phyloP scores from a whole-genome alignment of 176 grass and related monocot genomes.

The Alloteropsis semialata region DNA sequence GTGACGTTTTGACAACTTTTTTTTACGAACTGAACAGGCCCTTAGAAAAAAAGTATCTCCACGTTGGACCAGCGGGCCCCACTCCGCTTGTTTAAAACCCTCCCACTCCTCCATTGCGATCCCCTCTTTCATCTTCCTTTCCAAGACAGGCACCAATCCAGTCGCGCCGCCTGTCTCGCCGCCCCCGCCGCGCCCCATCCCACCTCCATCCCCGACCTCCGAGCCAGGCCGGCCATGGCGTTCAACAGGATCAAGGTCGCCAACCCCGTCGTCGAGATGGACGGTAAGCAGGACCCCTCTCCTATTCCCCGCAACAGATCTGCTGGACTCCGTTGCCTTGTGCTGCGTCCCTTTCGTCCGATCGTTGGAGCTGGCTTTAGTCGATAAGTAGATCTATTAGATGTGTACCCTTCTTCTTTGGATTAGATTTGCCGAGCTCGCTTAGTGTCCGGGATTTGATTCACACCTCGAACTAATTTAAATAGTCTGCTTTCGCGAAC shows the following conservation, averaged over 20 bases:
- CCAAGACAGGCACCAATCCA: neutral
- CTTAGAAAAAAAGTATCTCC: slow-evolving; percentile 5
- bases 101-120: neutral
- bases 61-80: neutral
- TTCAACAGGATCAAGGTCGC: slow-evolving; percentile 61
- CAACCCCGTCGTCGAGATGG: slow-evolving; percentile 86
- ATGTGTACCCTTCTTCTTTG: neutral
- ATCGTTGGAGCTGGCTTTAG: neutral
- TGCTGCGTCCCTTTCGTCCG: neutral
- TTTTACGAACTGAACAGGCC: too few relatives aligned
- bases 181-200: too few relatives aligned
- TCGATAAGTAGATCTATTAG: neutral
- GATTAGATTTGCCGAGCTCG: neutral
- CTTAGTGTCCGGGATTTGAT: neutral
- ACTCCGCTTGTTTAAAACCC: neutral
- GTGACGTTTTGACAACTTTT: too few relatives aligned
- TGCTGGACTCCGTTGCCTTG: neutral
- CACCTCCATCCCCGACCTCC: neutral
- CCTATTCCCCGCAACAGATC: neutral
- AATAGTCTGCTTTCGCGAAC: neutral
- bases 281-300: slow-evolving; percentile 36
- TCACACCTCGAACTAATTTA: neutral
- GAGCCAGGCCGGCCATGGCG: slow-evolving; percentile 37
- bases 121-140: neutral
- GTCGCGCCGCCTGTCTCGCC: neutral